Percentiles rank a stretch among this genome's conserved stretches.
phyloP scores from a whole-genome alignment of 257 asterid genomes.

The Haberlea rhodopensis region DNA sequence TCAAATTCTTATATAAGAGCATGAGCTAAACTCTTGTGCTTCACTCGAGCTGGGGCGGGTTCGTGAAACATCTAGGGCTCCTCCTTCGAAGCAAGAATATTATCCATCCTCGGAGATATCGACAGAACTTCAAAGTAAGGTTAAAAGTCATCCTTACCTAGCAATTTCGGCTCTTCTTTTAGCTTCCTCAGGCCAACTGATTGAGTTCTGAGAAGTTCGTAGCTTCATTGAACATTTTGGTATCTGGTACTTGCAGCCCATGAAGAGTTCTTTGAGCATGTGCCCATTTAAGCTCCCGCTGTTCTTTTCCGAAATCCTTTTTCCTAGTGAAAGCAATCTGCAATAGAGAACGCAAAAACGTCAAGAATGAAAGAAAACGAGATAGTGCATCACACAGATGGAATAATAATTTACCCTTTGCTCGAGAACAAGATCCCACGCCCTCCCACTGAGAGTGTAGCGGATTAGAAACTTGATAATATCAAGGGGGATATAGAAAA shows the following conservation, averaged over 20 bases:
- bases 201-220: constrained; percentile 32
- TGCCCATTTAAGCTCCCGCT: constrained; percentile 33
- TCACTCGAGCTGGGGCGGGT: no score
- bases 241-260: constrained; percentile 28
- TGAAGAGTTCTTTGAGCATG: constrained; percentile 33
- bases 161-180: constrained; percentile 34
- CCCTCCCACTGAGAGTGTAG: constrained; percentile 31
- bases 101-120: background rate
- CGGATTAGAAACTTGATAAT: constrained; percentile 27
- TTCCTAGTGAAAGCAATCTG: constrained; percentile 33
- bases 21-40: background rate
- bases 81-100: background rate
- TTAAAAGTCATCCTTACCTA: constrained; percentile 18
- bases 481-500: constrained; percentile 29
- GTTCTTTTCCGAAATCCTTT: constrained; percentile 35
- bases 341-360: background rate
- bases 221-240: constrained; percentile 18
- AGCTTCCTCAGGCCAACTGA: constrained; percentile 34
- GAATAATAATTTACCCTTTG: constrained; percentile 23
- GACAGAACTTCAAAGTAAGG: background rate
- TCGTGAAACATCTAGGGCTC: no score
- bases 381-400: background rate
- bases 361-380: background rate
- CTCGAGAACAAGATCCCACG: constrained; percentile 33
- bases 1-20: background rate